phyloP scores from a whole-genome alignment of 192 early-diverging fungal genomes.

The Dissophora ornata region DNA sequence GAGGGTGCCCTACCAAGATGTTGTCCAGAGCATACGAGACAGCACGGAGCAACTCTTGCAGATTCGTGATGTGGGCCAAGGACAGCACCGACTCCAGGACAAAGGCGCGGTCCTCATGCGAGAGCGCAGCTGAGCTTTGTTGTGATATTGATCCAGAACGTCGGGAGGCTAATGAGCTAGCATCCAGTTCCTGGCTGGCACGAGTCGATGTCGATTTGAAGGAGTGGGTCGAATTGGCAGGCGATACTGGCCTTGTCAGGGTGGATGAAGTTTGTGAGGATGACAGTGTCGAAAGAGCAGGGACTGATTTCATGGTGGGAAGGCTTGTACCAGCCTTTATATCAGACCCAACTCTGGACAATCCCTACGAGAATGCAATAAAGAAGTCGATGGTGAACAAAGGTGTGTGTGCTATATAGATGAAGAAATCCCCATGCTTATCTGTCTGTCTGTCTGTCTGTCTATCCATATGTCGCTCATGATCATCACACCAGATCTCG shows the following conservation, averaged over 20 bases:
- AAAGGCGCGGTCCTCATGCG: conserved; percentile 38
- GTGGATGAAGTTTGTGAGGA: conserved; percentile 11
- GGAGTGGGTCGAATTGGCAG: conserved; percentile 31
- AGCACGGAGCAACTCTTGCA: conserved; percentile 37
- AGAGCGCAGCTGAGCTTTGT: conserved; percentile 1
- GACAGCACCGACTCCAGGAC: conserved; percentile 37
- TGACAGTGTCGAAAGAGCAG: conserved; percentile 11
- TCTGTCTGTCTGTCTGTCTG: too few species aligned
- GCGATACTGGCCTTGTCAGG: conserved; percentile 18
- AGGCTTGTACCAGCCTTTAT: not conserved
- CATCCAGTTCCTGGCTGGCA: conserved; percentile 28
- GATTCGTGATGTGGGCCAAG: conserved; percentile 17
- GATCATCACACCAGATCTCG: too few species aligned
- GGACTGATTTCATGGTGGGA: not conserved
- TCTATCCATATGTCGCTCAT: too few species aligned
- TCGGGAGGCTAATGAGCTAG: conserved; percentile 1
- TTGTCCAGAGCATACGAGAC: conserved; percentile 43
- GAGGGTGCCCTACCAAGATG: conserved; percentile 38
- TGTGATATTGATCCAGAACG: not conserved
- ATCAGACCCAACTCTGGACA: not conserved
- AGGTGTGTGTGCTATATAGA: too few species aligned
- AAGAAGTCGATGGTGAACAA: not conserved
- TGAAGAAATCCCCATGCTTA: too few species aligned
- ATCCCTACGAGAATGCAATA: not conserved
- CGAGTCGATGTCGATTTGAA: conserved; percentile 26